Conservation (phyloP, 306 rosid species). For the Acmispon strigosus region DNA sequence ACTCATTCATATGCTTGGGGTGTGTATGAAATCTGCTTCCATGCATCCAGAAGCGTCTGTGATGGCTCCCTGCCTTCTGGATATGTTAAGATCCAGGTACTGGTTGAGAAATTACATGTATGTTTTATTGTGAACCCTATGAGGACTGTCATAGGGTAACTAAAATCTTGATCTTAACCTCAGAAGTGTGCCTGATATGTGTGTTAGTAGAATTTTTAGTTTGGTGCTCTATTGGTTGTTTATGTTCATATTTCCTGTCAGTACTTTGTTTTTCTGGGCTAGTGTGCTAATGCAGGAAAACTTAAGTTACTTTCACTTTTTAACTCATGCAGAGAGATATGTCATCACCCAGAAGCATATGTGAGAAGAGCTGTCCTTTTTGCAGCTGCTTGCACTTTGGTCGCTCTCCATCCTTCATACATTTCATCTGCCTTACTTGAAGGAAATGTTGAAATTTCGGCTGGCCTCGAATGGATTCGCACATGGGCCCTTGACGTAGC, state of each 20-base stretch:
- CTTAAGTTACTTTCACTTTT: conserved; percentile 1
- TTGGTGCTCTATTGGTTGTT: background rate
- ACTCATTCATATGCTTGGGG: conserved; percentile 84
- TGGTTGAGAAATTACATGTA: background rate
- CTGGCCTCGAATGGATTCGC: conserved; percentile 94
- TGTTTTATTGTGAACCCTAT: conserved; percentile 7
- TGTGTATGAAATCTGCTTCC: conserved; percentile 89
- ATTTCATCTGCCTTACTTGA: conserved; percentile 67
- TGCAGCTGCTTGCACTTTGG: conserved; percentile 74
- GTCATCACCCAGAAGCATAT: conserved; percentile 83
- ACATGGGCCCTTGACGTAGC: conserved; percentile 69
- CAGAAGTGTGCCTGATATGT: background rate
- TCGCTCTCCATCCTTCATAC: conserved; percentile 69
- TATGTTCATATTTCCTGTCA: conserved; percentile 4
- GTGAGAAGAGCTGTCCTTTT: conserved; percentile 86
- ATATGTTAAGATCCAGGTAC: conserved; percentile 86
- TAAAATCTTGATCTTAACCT: background rate
- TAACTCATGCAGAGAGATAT: conserved; percentile 57
- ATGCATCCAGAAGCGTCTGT: conserved; percentile 93
- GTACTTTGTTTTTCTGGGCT: background rate
- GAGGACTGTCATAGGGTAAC: background rate
- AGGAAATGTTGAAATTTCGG: conserved; percentile 62
- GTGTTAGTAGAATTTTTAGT: conserved; percentile 6
- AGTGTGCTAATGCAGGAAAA: conserved; percentile 8
- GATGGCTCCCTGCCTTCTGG: conserved; percentile 70